Evolutionary conservation across 148 eudicot species (phyloP), one percentile per base, ranked within the genome.

Genomic region (Amaranthus hypochondriacus): DNA sequence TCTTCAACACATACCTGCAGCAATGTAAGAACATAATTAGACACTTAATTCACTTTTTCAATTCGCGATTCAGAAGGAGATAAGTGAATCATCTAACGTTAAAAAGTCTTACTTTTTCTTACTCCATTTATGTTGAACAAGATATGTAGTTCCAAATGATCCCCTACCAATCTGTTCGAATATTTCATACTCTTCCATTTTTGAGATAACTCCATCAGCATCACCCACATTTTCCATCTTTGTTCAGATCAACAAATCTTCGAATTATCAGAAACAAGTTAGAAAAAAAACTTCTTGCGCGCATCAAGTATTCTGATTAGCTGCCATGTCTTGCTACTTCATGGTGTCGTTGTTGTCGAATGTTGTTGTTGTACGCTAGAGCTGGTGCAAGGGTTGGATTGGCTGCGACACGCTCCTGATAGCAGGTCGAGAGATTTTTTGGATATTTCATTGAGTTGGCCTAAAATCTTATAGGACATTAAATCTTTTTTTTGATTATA

Each of bases 111-210:
- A 93, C 96, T 81, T 93, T 75, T 83, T 93, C 76, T 73, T 83
- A 28, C 82, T 79, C 28, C 58, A 62, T 67, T 81, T 90, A 64
- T 87, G 86, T 14, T 84, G 89, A 68, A 93, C 90, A 77, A 93
- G 93, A 79, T 86, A 93, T 50, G 98, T 87, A 69, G 88, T 81
- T 39, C 93, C 96, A 84, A 90, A 84, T 72, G 92, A 85, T 11
- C 96, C 96, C 79, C 87, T 93, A 12, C 96, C 93, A 84, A 93
- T 90, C 82, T 93, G 98, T 86, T 90, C 88, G 18, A 89, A 68
- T 6, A 83, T 80, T 73, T 93, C 87, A 81, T 90, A 93, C 18
- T 89, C 94, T 52, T 86, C 90, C 90, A 90, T 90, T 80, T 86
- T 93, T 21, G 94, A 87, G 49, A 77, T 65, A 62, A 63, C 80